Evolutionary conservation across 192 early-diverging fungal species (phyloP).

Genomic region (Diversispora eburnea): DNA sequence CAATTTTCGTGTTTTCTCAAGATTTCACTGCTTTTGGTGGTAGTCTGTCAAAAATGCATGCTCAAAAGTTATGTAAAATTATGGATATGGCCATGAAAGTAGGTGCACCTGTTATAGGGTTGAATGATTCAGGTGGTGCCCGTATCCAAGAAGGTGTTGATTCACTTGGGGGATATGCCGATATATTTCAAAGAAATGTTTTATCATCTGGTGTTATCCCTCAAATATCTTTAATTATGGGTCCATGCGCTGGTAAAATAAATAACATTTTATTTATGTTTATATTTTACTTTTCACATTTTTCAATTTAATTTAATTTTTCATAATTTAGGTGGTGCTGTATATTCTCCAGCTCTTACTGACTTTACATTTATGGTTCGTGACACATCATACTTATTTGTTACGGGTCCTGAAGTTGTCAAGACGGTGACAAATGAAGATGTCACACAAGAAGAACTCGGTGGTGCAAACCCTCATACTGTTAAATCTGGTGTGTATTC

Average conservation of each 20-base stretch:
- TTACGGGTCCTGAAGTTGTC: conserved; percentile 96
- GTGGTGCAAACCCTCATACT: conserved; percentile 88
- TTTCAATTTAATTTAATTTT: not conserved
- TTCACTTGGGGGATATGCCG: conserved; percentile 91
- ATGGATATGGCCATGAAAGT: conserved; percentile 92
- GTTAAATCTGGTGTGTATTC: conserved; percentile 64
- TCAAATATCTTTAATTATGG: conserved; percentile 96
- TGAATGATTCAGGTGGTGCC: conserved; percentile 97
- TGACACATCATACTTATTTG: conserved; percentile 92
- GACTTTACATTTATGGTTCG: conserved; percentile 98
- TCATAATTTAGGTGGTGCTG: conserved; percentile 67
- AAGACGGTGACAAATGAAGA: conserved; percentile 93
- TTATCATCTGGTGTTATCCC: conserved; percentile 90
- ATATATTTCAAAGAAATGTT: conserved; percentile 93
- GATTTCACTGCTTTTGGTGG: conserved; percentile 95
- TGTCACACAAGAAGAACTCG: conserved; percentile 92
- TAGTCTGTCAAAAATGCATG: conserved; percentile 81
- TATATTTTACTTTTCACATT: not conserved
- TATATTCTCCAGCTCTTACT: conserved; percentile 95
- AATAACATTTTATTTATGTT: not conserved
- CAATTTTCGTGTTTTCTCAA: conserved; percentile 88
- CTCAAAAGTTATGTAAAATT: conserved; percentile 88
- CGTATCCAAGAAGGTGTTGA: conserved; percentile 98
- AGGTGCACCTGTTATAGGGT: conserved; percentile 90
- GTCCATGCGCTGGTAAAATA: conserved; percentile 77